A percentile compares a stretch with the other conserved stretches of the same genome.
Conservation (phyloP, 768 basidiomycete genomes). For the Suillus decipiens region DNA sequence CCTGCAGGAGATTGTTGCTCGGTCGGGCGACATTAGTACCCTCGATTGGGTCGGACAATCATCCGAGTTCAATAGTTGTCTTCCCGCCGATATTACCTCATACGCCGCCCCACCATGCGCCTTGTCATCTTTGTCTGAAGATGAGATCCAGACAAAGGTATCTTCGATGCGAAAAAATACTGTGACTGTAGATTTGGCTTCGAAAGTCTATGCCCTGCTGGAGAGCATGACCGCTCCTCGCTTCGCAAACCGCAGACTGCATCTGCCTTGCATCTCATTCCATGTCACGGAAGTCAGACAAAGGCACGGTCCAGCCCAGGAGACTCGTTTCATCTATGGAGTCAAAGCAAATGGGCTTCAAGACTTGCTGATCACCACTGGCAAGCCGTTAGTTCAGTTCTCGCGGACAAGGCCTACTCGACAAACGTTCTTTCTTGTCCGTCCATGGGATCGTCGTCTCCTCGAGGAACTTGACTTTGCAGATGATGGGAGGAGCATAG, state of each 20-base stretch:
- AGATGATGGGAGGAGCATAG: background rate
- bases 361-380: background rate
- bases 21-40: constrained; percentile 19
- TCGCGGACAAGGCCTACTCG: background rate
- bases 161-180: background rate
- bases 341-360: background rate
- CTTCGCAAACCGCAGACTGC: background rate
- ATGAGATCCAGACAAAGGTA: background rate
- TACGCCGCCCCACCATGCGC: background rate
- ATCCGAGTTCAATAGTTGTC: constrained; percentile 24
- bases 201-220: background rate
- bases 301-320: background rate
- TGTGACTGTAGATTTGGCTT: background rate
- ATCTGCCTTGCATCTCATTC: background rate
- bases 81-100: constrained; percentile 18
- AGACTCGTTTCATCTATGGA: background rate
- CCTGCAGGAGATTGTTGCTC: constrained; percentile 13
- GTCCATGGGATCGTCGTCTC: background rate
- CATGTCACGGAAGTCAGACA: background rate
- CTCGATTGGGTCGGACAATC: constrained; percentile 21
- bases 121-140: background rate
- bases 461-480: background rate
- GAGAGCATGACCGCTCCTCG: background rate
- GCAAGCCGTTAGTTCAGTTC: background rate
- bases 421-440: background rate